Base-by-base conservation (phyloP, 2,329 filamentous ascomycete genomes). In the Epicoccum nigrum region DNA sequence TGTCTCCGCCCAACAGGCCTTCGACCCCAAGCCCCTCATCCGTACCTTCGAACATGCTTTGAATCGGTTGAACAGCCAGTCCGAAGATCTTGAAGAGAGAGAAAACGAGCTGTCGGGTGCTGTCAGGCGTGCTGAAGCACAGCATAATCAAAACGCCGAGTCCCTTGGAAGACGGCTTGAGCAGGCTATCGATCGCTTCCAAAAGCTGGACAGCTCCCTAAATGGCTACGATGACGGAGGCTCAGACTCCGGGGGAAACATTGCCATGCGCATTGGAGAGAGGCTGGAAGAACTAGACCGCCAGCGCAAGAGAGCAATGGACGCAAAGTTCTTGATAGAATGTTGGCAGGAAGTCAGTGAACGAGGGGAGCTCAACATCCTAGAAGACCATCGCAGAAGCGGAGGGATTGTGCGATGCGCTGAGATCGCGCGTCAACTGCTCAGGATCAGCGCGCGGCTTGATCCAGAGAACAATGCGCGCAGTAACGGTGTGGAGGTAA, bases 331-430 rank as follows among this genome's bases (percentile, higher is more conserved):
- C 71, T 76, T 99, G 52, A 92, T 99, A 59, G 89, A 96, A 70
- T 99, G 94, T 77, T 99, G 94, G 93, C 86, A 91, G 32, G 93
- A 97, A 68, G 91, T 99, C 63, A 92, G 88, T 74, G 92, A 96
- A 67, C 87, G 88, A 7, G 94, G 94, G 3, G 86, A 94, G 62
- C 81, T 97, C 48, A 88, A 89, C 7, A 86, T 88, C n/a, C 76
- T 99, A 39, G 91, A 97, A 72, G 92, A 95, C 58, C 87, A 97
- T 53, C 84, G 93, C 67, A 84, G 90, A 58, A 88, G 92, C 60
- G 91, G 90, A 1, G 92, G 93, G 71, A 97, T 96, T 73, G 90
- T 99, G 37, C 86, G 92, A 52, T 97, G 92, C 63, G 94, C 94
- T 27, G 86, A 95, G 60, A 97, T 99, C 71, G 91, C 93, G 8